Conservation (phyloP, 1,284 basidiomycete species). For the Mycena citricolor region DNA sequence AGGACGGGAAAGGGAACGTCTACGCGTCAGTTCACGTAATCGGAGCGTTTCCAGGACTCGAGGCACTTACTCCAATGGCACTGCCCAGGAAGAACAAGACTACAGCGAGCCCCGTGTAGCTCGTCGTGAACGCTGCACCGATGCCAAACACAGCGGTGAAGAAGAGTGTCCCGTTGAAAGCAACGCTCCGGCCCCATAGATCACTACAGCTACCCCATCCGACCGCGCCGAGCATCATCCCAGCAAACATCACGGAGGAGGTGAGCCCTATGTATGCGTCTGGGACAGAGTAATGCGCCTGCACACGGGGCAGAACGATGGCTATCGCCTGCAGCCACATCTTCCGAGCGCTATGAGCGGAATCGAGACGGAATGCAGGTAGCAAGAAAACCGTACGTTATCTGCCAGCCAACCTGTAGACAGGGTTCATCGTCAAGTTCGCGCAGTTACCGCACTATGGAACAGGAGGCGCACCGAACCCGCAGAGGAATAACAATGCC, state of each 20-base stretch:
- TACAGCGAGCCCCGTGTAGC: conserved; percentile 72
- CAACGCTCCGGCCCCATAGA: conserved; percentile 79
- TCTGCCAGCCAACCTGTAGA: conserved; percentile 78
- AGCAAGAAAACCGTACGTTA: too few species aligned
- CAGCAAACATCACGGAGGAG: conserved; percentile 81
- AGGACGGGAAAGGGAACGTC: background rate
- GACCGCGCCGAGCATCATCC: conserved; percentile 96
- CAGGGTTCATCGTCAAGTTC: conserved; percentile 5
- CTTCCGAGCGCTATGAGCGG: conserved; percentile 42
- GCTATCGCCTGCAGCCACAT: conserved; percentile 90
- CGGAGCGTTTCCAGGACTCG: background rate
- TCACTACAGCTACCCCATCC: conserved; percentile 92
- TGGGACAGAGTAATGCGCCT: conserved; percentile 79
- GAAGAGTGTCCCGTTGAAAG: conserved; percentile 91
- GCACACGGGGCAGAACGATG: conserved; percentile 90
- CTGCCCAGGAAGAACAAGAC: conserved; percentile 87
- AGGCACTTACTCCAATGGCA: conserved; percentile 76
- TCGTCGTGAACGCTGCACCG: conserved; percentile 75
- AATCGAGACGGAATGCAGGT: conserved; percentile 20
- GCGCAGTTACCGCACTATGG: too few species aligned
- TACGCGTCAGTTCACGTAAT: background rate
- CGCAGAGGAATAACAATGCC: conserved; percentile 78
- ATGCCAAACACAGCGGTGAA: conserved; percentile 90
- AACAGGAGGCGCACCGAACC: conserved; percentile 83
- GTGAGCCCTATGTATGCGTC: conserved; percentile 75